phyloP scores from a whole-genome alignment of 257 asterid genomes.

The Lycium barbarum region DNA sequence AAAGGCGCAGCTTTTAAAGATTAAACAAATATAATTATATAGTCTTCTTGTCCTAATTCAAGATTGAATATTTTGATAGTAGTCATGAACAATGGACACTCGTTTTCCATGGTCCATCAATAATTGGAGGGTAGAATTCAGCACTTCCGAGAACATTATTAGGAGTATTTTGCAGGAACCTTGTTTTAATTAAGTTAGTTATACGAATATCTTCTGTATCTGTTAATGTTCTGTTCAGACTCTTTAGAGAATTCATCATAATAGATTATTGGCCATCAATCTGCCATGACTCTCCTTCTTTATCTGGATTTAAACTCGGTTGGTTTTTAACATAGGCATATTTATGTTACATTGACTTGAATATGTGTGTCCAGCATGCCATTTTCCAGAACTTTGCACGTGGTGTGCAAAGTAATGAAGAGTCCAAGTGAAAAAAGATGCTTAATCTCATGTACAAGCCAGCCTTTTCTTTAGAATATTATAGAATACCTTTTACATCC shows the following conservation, averaged over 20 bases:
- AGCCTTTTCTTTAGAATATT: background rate
- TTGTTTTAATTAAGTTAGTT: background rate
- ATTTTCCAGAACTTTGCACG: conserved; percentile 5
- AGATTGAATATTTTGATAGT: background rate
- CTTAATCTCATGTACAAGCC: background rate
- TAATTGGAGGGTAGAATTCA: background rate
- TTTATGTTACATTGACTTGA: background rate
- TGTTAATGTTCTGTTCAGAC: background rate
- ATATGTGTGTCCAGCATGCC: background rate
- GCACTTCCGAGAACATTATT: background rate
- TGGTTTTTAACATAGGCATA: background rate
- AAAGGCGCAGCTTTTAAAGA: background rate
- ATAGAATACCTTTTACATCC: conserved; percentile 20
- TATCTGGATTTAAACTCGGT: background rate
- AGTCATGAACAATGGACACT: background rate
- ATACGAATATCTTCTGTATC: background rate
- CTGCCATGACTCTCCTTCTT: background rate
- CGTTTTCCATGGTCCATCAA: background rate
- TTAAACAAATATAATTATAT: background rate
- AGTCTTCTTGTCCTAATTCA: background rate
- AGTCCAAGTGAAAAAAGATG: conserved; percentile 1
- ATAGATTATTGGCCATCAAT: background rate
- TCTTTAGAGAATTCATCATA: background rate
- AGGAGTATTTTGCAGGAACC: background rate
- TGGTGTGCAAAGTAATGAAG: conserved; percentile 1